These are phyloP conservation scores for Neurospora sp. DNA, from an alignment of 495 filamentous ascomycete species.

Conservation along the genomic window DNA sequence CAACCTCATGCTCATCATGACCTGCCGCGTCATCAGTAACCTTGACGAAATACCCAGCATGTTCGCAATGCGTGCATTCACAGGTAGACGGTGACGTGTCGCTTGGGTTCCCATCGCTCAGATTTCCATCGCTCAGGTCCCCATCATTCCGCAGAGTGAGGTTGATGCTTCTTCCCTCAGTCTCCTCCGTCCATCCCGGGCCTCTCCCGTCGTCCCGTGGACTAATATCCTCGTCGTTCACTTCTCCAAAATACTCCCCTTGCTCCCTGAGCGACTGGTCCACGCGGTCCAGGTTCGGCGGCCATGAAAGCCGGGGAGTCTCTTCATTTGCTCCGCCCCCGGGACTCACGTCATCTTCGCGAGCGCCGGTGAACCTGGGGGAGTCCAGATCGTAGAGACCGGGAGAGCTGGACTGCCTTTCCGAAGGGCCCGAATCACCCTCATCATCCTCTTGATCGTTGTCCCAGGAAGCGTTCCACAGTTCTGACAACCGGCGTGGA, in stretches of 20 bases:
- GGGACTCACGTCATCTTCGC: background rate
- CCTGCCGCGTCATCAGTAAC: background rate
- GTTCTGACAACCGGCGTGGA: background rate
- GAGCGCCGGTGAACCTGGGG: background rate
- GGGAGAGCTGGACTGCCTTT: background rate
- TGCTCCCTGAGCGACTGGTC: background rate
- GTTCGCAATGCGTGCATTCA: background rate
- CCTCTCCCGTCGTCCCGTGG: background rate
- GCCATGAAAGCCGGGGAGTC: background rate
- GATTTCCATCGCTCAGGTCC: background rate
- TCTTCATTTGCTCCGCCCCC: background rate
- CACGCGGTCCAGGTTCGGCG: background rate
- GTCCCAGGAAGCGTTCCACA: background rate
- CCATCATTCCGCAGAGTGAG: background rate
- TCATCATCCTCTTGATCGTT: background rate
- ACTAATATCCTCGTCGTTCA: background rate
- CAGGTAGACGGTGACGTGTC: background rate
- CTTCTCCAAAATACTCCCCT: background rate
- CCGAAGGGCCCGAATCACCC: background rate
- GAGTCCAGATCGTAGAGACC: background rate
- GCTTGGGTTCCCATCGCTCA: background rate
- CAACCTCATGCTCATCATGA: background rate
- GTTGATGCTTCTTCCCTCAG: background rate
- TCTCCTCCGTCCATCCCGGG: background rate
- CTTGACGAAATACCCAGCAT: background rate